Base-by-base conservation (phyloP, 192 early-diverging fungal species). In the Lobulomyces angularis region DNA sequence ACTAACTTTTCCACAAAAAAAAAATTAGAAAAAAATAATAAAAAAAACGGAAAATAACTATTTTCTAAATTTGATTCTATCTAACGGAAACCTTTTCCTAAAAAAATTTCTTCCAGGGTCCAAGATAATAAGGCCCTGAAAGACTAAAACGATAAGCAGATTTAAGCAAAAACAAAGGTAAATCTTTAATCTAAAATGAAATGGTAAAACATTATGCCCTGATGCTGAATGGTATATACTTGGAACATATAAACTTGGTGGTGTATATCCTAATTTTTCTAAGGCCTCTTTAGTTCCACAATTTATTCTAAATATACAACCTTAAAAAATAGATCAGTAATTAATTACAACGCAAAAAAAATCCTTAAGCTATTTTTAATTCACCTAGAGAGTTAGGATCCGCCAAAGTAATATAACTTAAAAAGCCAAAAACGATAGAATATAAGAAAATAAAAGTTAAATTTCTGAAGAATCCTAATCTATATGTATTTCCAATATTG, bases 141-240 rank as follows among this genome's bases (percentile, higher is more conserved):
- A n/a, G n/a, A n/a, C n/a, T n/a, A n/a, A n/a, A n/a, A n/a, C n/a
- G n/a, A n/a, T n/a, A n/a, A n/a, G n/a, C n/a, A n/a, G n/a, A n/a
- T n/a, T n/a, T n/a, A n/a, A n/a, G n/a, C n/a, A n/a, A n/a, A n/a
- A n/a, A n/a, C n/a, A n/a, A n/a, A n/a, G n/a, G n/a, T n/a, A 83
- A 31, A 86, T 58, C 18, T 61, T 45, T 60, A 64, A 73, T 17
- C 83, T 56, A 58, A 80, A 79, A 18, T 40, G 56, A 1, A 22
- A 37, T 16, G 83, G 83, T 39, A 88, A 46, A 8, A 88, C 71
- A 39, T 85, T 88, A 62, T 85, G 78, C 31, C 80, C 82, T 1
- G 57, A 36, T n/a, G 66, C 61, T 14, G 62, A 63, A 50, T 84
- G 79, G 48, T 80, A 88, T 1, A 30, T 41, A 20, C 58, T 62